A percentile compares a stretch with the other conserved stretches of the same genome.
Evolutionary conservation across 2,329 filamentous ascomycete species (phyloP).

Genomic region (Alternaria brassicae): DNA sequence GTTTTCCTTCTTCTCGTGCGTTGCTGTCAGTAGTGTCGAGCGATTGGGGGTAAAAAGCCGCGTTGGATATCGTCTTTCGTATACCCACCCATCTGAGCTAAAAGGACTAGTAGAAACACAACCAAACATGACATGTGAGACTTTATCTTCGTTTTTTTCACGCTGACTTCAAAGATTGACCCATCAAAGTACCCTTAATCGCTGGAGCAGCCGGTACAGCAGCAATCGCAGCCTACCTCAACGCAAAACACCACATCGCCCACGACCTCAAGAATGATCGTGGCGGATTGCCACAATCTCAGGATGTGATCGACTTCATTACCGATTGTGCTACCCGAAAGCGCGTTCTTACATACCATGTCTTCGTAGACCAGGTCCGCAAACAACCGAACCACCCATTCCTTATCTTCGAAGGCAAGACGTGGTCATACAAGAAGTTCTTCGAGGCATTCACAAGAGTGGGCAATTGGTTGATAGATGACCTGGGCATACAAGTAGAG

Average conservation of each 20-base stretch:
- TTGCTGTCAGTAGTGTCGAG: not conserved
- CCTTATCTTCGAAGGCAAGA: conserved; percentile 47
- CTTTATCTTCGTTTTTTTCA: not conserved
- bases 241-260: conserved; percentile 46
- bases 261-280: conserved; percentile 34
- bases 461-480: conserved; percentile 49
- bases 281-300: conserved; percentile 26
- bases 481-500: conserved; percentile 38
- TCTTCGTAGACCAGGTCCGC: conserved; percentile 49
- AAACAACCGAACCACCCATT: conserved; percentile 41
- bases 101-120: not conserved
- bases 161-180: not conserved
- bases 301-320: conserved; percentile 29
- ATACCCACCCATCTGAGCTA: not conserved
- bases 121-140: conserved; percentile 20
- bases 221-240: conserved; percentile 45
- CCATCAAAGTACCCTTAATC: conserved; percentile 34
- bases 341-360: conserved; percentile 39
- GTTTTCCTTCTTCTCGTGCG: not conserved
- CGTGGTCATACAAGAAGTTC: conserved; percentile 46
- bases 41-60: not conserved
- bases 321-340: conserved; percentile 25
- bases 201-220: conserved; percentile 38
- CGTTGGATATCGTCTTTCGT: not conserved
- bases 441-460: conserved; percentile 36